Evolutionary conservation across 2,329 filamentous ascomycete species (phyloP).

Genomic region (Phaeosphaeriaceae sp.): DNA sequence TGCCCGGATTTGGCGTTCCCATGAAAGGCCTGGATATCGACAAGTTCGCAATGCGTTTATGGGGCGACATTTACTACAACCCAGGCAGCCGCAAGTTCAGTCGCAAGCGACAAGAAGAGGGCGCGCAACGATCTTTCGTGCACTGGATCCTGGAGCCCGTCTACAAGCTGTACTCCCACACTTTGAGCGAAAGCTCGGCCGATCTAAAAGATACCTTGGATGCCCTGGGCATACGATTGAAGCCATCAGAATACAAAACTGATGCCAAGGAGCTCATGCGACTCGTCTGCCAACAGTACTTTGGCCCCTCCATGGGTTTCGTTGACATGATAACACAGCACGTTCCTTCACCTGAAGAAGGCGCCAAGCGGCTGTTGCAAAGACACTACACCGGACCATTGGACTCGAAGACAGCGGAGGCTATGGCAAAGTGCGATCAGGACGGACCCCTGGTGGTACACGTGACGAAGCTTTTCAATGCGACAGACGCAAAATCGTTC

Average conservation of each 20-base stretch:
- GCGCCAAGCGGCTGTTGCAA: slow-evolving; percentile 77
- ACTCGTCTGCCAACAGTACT: slow-evolving; percentile 93
- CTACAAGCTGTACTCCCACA: slow-evolving; percentile 96
- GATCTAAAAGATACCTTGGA: slow-evolving; percentile 81
- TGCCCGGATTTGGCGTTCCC: slow-evolving; percentile 42
- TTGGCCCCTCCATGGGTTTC: slow-evolving; percentile 86
- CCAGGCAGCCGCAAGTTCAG: slow-evolving; percentile 89
- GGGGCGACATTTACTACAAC: slow-evolving; percentile 98
- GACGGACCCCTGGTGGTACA: slow-evolving; percentile 92
- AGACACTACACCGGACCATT: slow-evolving; percentile 91
- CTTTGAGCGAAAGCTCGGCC: slow-evolving; percentile 86
- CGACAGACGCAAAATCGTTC: slow-evolving; percentile 88
- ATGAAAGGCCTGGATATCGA: slow-evolving; percentile 68
- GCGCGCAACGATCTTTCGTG: slow-evolving; percentile 85
- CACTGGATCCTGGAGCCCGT: slow-evolving; percentile 95
- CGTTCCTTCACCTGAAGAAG: slow-evolving; percentile 83
- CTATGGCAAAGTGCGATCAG: slow-evolving; percentile 83
- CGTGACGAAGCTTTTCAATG: slow-evolving; percentile 91
- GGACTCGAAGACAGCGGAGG: slow-evolving; percentile 78
- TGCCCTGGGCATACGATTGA: slow-evolving; percentile 81
- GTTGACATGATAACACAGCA: slow-evolving; percentile 95
- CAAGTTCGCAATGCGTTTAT: slow-evolving; percentile 85
- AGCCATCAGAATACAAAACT: slow-evolving; percentile 88
- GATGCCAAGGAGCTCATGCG: slow-evolving; percentile 90
- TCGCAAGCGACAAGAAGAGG: slow-evolving; percentile 81